Conservation (phyloP, 2,329 filamentous ascomycete species). For the Metarhizium robertsii region DNA sequence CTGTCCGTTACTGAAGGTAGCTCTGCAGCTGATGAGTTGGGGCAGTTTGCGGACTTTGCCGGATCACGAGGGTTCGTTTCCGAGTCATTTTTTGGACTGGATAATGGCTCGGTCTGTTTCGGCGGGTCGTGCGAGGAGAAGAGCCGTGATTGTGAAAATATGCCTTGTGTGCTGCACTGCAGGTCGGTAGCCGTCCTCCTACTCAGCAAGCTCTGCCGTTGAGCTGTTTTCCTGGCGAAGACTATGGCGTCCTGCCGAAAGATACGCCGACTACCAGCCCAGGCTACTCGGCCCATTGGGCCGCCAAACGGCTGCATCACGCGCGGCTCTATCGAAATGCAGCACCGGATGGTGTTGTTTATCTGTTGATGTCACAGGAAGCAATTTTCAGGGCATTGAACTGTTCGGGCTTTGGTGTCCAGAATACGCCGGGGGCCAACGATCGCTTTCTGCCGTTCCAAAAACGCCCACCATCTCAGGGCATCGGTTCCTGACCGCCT, state of each 20-base stretch:
- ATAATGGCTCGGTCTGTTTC: conserved; percentile 3
- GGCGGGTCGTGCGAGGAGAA: conserved; percentile 19
- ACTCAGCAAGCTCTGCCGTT: neutral
- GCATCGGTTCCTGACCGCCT: conserved; percentile 7
- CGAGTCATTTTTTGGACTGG: neutral
- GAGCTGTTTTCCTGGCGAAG: neutral
- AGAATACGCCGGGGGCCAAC: no score
- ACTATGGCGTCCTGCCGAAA: conserved; percentile 6
- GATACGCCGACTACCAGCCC: conserved; percentile 18
- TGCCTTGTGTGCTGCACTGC: neutral
- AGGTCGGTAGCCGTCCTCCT: conserved; percentile 1
- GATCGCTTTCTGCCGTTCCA: conserved; percentile 1
- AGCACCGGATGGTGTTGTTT: neutral
- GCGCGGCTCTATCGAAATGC: neutral
- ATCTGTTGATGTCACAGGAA: neutral
- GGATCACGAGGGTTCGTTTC: neutral
- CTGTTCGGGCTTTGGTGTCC: no score
- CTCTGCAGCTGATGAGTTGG: conserved; percentile 7
- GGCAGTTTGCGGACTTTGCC: conserved; percentile 3
- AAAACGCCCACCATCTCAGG: neutral
- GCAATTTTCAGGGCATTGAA: neutral
- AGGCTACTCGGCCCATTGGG: conserved; percentile 19
- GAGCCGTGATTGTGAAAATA: conserved; percentile 9
- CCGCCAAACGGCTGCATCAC: conserved; percentile 27
- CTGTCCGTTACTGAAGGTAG: conserved; percentile 24